Conservation (phyloP, 768 basidiomycete species). For the Lanmaoa rubissima region DNA sequence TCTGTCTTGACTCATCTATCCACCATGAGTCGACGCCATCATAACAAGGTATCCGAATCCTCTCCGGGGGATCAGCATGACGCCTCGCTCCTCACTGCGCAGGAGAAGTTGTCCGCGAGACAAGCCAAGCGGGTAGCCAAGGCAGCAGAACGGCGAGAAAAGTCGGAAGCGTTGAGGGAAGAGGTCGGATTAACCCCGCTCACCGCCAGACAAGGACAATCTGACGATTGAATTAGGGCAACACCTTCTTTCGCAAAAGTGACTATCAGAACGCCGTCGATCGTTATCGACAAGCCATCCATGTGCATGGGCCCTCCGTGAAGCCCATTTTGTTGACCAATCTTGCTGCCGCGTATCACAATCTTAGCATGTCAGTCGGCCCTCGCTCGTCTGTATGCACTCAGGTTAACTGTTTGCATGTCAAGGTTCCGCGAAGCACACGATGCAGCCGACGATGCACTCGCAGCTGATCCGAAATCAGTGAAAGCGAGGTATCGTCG, state of each 20-base stretch:
- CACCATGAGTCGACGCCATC: background rate
- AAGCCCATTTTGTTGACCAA: constrained; percentile 41
- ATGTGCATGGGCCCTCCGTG: constrained; percentile 31
- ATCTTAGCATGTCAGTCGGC: constrained; percentile 35
- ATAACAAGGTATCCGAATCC: background rate
- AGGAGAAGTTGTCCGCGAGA: constrained; percentile 1
- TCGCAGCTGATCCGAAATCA: constrained; percentile 28
- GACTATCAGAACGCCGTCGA: constrained; percentile 37
- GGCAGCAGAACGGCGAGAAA: constrained; percentile 10
- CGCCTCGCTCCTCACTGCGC: background rate
- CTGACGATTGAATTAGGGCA: constrained; percentile 36
- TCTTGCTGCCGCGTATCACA: constrained; percentile 42
- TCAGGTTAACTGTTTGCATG: background rate
- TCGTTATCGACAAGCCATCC: constrained; percentile 39
- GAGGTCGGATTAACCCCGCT: constrained; percentile 14
- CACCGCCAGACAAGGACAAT: background rate
- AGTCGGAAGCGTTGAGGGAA: constrained; percentile 27
- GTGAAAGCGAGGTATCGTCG: constrained; percentile 36
- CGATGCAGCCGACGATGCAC: constrained; percentile 24
- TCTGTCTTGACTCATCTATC: too few species aligned
- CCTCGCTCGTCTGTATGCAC: too few species aligned
- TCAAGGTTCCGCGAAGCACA: constrained; percentile 27
- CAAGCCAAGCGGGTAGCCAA: constrained; percentile 13
- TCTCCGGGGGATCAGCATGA: background rate
- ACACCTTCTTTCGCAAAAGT: constrained; percentile 38